These are phyloP conservation scores for Trametes punicea DNA, from an alignment of 768 basidiomycete species.

Conservation along the genomic window DNA sequence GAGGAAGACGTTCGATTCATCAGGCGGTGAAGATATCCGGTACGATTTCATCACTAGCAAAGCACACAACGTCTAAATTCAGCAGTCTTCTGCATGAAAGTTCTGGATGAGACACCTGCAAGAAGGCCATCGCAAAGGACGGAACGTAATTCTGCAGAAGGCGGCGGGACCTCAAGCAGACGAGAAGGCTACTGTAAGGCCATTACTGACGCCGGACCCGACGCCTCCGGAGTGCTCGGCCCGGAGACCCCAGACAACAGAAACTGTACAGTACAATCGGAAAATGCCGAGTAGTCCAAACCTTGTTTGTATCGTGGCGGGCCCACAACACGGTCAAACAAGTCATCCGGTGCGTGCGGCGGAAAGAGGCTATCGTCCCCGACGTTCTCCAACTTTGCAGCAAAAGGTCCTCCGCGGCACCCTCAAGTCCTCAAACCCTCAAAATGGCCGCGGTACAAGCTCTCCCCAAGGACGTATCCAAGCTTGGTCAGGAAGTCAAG, in stretches of 20 bases:
- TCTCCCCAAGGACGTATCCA: constrained; percentile 81
- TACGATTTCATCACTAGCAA: too few species aligned
- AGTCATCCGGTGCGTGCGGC: constrained; percentile 19
- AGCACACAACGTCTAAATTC: too few species aligned
- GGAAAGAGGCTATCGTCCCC: constrained; percentile 20
- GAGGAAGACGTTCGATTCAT: too few species aligned
- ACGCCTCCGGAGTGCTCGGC: not conserved
- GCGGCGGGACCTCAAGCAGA: not conserved
- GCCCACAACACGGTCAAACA: constrained; percentile 48
- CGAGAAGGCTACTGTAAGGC: too few species aligned
- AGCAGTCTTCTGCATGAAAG: too few species aligned
- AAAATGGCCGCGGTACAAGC: constrained; percentile 63
- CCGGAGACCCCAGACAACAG: not conserved
- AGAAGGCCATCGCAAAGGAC: not conserved
- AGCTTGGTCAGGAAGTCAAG: constrained; percentile 82
- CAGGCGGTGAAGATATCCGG: too few species aligned
- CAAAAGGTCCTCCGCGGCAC: constrained; percentile 24
- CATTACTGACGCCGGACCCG: not conserved
- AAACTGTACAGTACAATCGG: constrained; percentile 27
- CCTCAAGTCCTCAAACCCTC: constrained; percentile 20
- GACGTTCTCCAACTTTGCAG: constrained; percentile 17
- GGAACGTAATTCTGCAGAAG: not conserved
- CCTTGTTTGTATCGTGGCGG: constrained; percentile 32
- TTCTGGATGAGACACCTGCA: not conserved
- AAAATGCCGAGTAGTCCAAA: constrained; percentile 20